Conservation (phyloP, 352 stramenopile genomes). For the Phytophthora megakarya region DNA sequence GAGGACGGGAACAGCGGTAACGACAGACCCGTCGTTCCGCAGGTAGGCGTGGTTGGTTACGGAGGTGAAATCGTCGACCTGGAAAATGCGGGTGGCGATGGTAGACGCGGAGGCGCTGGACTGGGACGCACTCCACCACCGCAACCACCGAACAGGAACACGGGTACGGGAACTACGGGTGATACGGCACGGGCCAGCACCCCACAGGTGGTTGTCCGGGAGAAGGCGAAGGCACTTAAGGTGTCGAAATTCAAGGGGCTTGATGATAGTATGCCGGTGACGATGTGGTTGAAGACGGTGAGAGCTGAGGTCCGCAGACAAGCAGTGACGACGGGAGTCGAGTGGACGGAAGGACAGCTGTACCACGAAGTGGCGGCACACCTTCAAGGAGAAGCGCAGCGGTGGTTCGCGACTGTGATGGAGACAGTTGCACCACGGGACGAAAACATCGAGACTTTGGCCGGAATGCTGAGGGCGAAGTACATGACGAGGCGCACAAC, state of each 20-base stretch:
- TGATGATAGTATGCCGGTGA: constrained; percentile 3
- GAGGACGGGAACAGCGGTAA: no score
- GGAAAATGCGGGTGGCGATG: no score
- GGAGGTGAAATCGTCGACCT: no score
- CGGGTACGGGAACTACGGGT: no score
- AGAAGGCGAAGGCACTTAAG: constrained; percentile 3
- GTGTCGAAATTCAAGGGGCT: not conserved
- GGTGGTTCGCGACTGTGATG: constrained; percentile 11
- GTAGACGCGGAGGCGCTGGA: no score
- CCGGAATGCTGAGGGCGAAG: not conserved
- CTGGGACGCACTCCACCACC: no score
- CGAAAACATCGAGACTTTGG: not conserved
- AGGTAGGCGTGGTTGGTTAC: no score
- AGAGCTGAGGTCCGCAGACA: not conserved
- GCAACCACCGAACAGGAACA: no score
- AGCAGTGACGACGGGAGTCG: not conserved
- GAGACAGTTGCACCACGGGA: not conserved
- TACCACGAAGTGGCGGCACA: constrained; percentile 13
- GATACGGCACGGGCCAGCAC: no score
- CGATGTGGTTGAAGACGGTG: not conserved
- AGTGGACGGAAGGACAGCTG: not conserved
- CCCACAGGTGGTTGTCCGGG: not conserved
- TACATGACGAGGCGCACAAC: constrained; percentile 1
- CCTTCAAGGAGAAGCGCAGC: no score
- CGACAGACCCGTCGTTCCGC: no score